Conservation (phyloP, 805 yeast species). For the Saccharomyces kudriavzevii region DNA sequence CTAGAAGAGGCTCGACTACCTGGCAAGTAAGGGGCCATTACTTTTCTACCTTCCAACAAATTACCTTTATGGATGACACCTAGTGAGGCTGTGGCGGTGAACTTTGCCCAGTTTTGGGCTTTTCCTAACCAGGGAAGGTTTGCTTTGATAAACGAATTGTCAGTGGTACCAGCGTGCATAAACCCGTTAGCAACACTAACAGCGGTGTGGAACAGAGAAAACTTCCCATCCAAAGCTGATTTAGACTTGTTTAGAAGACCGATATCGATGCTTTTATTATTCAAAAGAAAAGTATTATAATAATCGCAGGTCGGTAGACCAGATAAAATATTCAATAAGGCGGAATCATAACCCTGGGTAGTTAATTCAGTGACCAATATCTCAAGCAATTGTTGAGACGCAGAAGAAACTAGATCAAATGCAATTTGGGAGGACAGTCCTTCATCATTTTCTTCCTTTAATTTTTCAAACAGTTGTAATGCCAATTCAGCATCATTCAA, state of each 20-base stretch:
- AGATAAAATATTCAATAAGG: slow-evolving; percentile 62
- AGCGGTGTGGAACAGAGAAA: slow-evolving; percentile 91
- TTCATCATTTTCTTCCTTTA: slow-evolving; percentile 37
- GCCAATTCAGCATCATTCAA: slow-evolving; percentile 72
- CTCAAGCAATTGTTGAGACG: slow-evolving; percentile 79
- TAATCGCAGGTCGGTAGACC: slow-evolving; percentile 94
- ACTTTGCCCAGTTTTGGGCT: slow-evolving; percentile 98
- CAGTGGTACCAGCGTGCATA: slow-evolving; percentile 93
- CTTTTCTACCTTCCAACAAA: slow-evolving; percentile 77
- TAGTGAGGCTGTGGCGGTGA: slow-evolving; percentile 93
- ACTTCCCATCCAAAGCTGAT: slow-evolving; percentile 77
- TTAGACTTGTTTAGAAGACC: slow-evolving; percentile 76
- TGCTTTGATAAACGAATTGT: slow-evolving; percentile 81
- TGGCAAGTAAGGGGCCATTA: slow-evolving; percentile 86
- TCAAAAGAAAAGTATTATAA: slow-evolving; percentile 77
- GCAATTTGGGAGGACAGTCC: slow-evolving; percentile 86
- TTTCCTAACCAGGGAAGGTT: slow-evolving; percentile 94
- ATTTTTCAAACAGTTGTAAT: slow-evolving; percentile 52
- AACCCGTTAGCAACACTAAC: slow-evolving; percentile 91
- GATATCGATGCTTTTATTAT: slow-evolving; percentile 81
- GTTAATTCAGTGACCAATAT: slow-evolving; percentile 40
- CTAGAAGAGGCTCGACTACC: slow-evolving; percentile 60
- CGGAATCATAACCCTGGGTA: slow-evolving; percentile 29
- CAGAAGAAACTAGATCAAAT: slow-evolving; percentile 85
- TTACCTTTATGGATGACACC: slow-evolving; percentile 97